phyloP scores from a whole-genome alignment of 176 grass and related monocot genomes.

The Carex parvula region DNA sequence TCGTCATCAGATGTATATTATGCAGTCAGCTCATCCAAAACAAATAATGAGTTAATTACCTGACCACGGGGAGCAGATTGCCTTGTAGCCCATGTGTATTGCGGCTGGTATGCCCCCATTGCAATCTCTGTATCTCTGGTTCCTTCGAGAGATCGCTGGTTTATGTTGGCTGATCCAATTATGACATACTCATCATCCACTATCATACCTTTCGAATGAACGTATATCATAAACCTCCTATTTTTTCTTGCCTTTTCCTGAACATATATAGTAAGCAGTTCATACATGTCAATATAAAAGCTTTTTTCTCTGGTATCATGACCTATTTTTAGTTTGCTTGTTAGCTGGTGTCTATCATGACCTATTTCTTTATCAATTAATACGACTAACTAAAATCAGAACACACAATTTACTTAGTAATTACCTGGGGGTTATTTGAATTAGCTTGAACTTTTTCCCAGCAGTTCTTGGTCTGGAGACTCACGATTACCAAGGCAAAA shows the following conservation, averaged over 20 bases:
- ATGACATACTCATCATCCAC: constrained; percentile 26
- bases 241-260: constrained; percentile 20
- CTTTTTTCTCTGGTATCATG: background rate
- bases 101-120: constrained; percentile 6
- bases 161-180: constrained; percentile 23
- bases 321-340: background rate
- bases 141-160: constrained; percentile 20
- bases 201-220: constrained; percentile 26
- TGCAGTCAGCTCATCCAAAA: too few relatives aligned
- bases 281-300: background rate
- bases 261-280: background rate
- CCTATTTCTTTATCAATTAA: background rate
- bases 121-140: constrained; percentile 27
- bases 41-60: background rate
- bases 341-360: background rate
- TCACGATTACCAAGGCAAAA: constrained; percentile 50
- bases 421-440: background rate
- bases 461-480: too few relatives aligned
- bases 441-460: background rate
- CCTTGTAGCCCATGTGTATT: background rate
- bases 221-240: constrained; percentile 26
- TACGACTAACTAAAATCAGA: background rate
- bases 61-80: background rate
- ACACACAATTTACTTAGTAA: background rate
- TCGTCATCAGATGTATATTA: background rate